phyloP scores from a whole-genome alignment of 2,329 filamentous ascomycete species.

The Diplodia intermedia region DNA sequence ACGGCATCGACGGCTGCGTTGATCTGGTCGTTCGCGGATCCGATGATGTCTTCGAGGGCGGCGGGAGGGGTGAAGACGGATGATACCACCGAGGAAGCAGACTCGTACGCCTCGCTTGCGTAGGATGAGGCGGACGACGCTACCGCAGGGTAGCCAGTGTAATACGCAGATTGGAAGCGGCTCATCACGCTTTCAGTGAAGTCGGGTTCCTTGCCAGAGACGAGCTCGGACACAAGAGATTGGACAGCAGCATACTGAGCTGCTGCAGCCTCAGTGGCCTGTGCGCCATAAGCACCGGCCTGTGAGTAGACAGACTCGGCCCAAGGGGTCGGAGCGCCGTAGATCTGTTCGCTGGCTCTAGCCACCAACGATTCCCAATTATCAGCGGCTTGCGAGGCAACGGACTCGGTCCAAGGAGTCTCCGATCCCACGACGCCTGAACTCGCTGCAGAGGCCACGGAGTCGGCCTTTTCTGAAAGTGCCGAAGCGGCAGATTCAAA shows the following conservation, averaged over 20 bases:
- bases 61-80: constrained; percentile 64
- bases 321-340: constrained; percentile 67
- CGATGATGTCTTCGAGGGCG: constrained; percentile 63
- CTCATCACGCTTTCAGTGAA: constrained; percentile 82
- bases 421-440: constrained; percentile 36
- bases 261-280: constrained; percentile 66
- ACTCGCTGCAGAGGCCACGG: constrained; percentile 30
- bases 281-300: constrained; percentile 65
- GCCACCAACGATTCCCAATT: constrained; percentile 70
- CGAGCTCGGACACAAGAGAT: constrained; percentile 75
- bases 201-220: constrained; percentile 77
- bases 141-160: constrained; percentile 66
- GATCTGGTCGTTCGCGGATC: constrained; percentile 63
- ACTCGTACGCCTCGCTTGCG: constrained; percentile 57
- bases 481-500: constrained; percentile 50
- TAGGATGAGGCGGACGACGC: constrained; percentile 62
- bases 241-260: constrained; percentile 74
- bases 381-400: constrained; percentile 60
- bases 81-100: constrained; percentile 55
- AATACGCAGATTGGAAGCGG: constrained; percentile 74
- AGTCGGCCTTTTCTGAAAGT: constrained; percentile 60
- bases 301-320: constrained; percentile 56
- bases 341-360: constrained; percentile 72
- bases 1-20: constrained; percentile 66
- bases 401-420: constrained; percentile 34